phyloP scores from a whole-genome alignment of 163 green algal genomes.

The Chloromonas sp. region DNA sequence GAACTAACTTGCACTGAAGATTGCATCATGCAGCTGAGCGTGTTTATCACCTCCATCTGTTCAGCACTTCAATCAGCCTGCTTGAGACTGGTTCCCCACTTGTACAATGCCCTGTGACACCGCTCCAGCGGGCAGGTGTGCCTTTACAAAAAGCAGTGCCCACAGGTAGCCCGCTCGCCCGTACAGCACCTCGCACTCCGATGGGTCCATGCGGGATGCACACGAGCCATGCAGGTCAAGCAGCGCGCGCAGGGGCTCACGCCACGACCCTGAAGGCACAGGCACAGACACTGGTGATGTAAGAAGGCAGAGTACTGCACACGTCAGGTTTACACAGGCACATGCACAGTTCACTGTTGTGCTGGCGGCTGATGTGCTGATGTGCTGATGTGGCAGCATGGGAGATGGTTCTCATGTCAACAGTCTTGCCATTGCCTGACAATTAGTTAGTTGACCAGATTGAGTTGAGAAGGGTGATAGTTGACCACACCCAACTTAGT shows the following conservation, averaged over 20 bases:
- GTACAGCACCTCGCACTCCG: slow-evolving; percentile 37
- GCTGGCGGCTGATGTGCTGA: not conserved
- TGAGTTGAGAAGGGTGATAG: not conserved
- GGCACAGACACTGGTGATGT: not conserved
- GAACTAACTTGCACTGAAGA: too few species aligned
- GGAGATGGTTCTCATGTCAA: too few species aligned
- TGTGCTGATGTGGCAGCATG: not conserved
- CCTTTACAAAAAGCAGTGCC: slow-evolving; percentile 18
- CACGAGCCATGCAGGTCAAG: not conserved
- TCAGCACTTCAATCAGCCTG: not conserved
- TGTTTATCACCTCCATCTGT: too few species aligned
- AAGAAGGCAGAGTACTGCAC: not conserved
- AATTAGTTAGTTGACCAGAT: not conserved
- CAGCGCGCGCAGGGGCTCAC: not conserved
- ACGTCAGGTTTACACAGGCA: not conserved
- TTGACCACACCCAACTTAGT: not conserved
- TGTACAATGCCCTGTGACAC: not conserved
- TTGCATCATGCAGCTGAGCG: too few species aligned
- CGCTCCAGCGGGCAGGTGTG: slow-evolving; percentile 1
- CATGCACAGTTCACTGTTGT: not conserved
- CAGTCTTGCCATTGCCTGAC: too few species aligned
- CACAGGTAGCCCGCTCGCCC: slow-evolving; percentile 32
- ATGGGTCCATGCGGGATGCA: not conserved
- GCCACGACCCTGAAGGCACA: not conserved
- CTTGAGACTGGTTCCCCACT: not conserved